These are phyloP conservation scores for Phytophthora citrophthora DNA, from an alignment of 352 stramenopile genomes.

Conservation along the genomic window DNA sequence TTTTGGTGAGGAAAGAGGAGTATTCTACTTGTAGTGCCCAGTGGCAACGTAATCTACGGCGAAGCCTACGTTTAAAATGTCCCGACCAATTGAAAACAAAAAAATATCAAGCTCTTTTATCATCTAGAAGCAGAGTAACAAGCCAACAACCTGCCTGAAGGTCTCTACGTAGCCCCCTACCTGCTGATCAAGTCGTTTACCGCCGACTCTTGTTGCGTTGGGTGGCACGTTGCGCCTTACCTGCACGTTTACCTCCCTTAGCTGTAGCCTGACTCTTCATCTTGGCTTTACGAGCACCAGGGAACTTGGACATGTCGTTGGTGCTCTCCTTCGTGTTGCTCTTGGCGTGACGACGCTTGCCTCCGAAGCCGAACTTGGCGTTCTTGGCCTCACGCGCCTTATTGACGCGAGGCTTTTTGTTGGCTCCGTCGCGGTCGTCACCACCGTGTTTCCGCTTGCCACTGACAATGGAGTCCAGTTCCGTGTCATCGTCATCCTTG, in stretches of 20 bases:
- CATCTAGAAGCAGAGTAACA: slow-evolving; percentile 30
- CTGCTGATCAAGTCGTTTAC: slow-evolving; percentile 31
- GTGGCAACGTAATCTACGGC: slow-evolving; percentile 10
- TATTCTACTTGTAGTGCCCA: slow-evolving; percentile 9
- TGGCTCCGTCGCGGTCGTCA: slow-evolving; percentile 55
- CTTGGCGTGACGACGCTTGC: slow-evolving; percentile 78
- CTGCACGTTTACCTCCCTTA: slow-evolving; percentile 62
- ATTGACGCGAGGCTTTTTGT: slow-evolving; percentile 80
- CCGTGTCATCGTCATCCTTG: slow-evolving; percentile 68
- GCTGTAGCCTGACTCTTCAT: slow-evolving; percentile 48
- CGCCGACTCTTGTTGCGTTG: slow-evolving; percentile 58
- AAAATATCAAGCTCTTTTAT: slow-evolving; percentile 37
- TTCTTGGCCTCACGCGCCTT: slow-evolving; percentile 71
- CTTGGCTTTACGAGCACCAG: slow-evolving; percentile 46
- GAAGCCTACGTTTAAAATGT: background rate
- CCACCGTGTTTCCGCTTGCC: slow-evolving; percentile 57
- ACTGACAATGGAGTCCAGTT: slow-evolving; percentile 70
- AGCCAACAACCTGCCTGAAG: slow-evolving; percentile 10
- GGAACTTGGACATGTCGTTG: slow-evolving; percentile 80
- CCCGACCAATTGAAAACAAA: slow-evolving; percentile 15
- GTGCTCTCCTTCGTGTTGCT: slow-evolving; percentile 84
- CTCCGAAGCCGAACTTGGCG: slow-evolving; percentile 88
- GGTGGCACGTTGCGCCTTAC: slow-evolving; percentile 60
- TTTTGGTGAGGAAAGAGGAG: slow-evolving; percentile 15
- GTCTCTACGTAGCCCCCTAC: slow-evolving; percentile 16